These are phyloP conservation scores for Rubia tinctorum DNA, from an alignment of 305 asterid genomes.

Conservation along the genomic window DNA sequence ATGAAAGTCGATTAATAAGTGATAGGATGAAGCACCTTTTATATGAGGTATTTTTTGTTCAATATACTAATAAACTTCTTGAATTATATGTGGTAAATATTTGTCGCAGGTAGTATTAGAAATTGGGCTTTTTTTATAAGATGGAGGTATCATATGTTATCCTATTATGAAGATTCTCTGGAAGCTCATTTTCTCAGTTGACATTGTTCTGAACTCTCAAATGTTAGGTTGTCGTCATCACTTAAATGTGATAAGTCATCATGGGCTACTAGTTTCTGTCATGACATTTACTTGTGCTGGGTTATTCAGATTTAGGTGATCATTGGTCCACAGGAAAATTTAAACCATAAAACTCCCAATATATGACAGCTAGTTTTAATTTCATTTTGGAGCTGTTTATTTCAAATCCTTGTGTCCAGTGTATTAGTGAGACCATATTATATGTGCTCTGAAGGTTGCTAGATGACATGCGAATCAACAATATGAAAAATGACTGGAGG, in stretches of 20 bases:
- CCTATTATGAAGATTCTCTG: neutral
- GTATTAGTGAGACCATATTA: neutral
- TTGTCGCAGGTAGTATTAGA: neutral
- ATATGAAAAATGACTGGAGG: neutral
- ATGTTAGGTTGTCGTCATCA: neutral
- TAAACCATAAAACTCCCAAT: neutral
- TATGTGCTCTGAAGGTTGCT: too few species aligned
- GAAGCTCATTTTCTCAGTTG: neutral
- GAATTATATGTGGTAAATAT: neutral
- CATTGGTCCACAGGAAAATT: neutral
- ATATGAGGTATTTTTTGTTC: constrained; percentile 38
- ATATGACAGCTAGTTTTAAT: neutral
- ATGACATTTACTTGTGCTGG: neutral
- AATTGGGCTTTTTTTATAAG: too few species aligned
- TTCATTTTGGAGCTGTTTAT: too few species aligned
- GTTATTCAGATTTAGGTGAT: neutral
- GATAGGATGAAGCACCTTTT: constrained; percentile 63
- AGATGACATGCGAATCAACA: too few species aligned
- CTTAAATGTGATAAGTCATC: neutral
- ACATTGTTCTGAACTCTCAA: neutral
- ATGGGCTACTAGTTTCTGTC: neutral
- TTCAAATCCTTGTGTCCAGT: neutral
- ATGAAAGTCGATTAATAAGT: constrained; percentile 24
- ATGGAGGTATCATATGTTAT: neutral
- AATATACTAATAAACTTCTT: constrained; percentile 1